Evolutionary conservation across 805 yeast species (phyloP).

Genomic region (Starmerella vaccinii): DNA sequence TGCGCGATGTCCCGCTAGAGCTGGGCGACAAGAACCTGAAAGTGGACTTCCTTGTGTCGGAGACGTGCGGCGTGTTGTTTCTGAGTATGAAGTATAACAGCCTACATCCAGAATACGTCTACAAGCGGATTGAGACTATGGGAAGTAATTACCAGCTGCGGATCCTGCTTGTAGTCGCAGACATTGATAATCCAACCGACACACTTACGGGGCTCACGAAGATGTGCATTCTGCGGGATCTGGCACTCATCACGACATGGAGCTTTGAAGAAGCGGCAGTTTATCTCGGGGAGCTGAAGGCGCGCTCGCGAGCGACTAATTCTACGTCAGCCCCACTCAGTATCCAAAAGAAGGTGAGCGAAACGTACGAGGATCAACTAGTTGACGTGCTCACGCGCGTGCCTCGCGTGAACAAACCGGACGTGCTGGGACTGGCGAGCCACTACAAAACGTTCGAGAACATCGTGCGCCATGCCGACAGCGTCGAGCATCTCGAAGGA

Average conservation of each 20-base stretch:
- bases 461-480: constrained; percentile 26
- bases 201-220: constrained; percentile 31
- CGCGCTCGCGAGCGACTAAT: constrained; percentile 28
- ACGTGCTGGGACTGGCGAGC: constrained; percentile 29
- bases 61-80: constrained; percentile 31
- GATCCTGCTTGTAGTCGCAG: constrained; percentile 33
- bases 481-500: constrained; percentile 26
- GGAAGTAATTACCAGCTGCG: constrained; percentile 30
- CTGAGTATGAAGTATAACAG: constrained; percentile 31
- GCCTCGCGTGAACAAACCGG: constrained; percentile 34
- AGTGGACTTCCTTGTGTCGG: constrained; percentile 33
- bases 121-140: constrained; percentile 30
- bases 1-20: constrained; percentile 24
- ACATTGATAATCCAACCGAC: constrained; percentile 33
- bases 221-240: constrained; percentile 27
- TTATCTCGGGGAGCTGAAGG: constrained; percentile 30
- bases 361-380: constrained; percentile 29
- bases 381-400: constrained; percentile 30
- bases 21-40: constrained; percentile 27
- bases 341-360: constrained; percentile 18
- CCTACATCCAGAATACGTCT: constrained; percentile 36
- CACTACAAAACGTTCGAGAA: constrained; percentile 29
- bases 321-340: constrained; percentile 21
- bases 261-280: constrained; percentile 32
- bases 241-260: constrained; percentile 33